phyloP scores from a whole-genome alignment of 208 protist species.

The Acanthamoeba pearcei region DNA sequence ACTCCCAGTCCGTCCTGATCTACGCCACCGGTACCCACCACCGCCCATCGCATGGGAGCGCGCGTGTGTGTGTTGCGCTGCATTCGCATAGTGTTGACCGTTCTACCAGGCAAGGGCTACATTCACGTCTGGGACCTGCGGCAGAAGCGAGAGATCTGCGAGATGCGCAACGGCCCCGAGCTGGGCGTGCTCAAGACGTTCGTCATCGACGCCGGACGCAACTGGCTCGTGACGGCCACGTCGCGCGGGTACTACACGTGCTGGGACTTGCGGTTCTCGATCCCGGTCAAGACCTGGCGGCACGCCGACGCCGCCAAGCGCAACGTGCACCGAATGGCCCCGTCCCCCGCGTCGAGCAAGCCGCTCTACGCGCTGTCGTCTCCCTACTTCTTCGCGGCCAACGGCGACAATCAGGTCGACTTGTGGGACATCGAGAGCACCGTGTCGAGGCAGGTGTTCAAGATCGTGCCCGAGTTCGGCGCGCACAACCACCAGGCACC shows the following conservation, averaged over 20 bases:
- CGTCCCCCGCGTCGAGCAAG: background rate
- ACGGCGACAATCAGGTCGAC: constrained; percentile 37
- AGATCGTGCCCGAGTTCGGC: constrained; percentile 1
- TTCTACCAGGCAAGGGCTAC: constrained; percentile 50
- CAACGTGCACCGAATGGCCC: background rate
- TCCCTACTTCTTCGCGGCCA: constrained; percentile 4
- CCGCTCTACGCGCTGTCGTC: background rate
- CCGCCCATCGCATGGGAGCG: background rate
- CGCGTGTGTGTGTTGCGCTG: no score
- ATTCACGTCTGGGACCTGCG: constrained; percentile 82
- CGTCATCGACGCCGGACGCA: constrained; percentile 73
- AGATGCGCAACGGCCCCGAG: constrained; percentile 69
- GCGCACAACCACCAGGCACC: background rate
- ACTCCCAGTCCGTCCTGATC: constrained; percentile 70
- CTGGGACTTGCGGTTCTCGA: constrained; percentile 82
- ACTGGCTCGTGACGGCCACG: constrained; percentile 81
- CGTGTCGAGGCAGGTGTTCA: background rate
- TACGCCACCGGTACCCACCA: constrained; percentile 71
- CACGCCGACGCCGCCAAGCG: constrained; percentile 16
- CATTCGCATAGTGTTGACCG: no score
- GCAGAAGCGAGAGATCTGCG: constrained; percentile 67
- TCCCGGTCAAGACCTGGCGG: constrained; percentile 44
- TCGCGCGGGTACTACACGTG: constrained; percentile 73
- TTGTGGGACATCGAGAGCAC: constrained; percentile 17
- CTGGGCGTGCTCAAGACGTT: constrained; percentile 76